These are phyloP conservation scores for Brassica rapa DNA, from an alignment of 345 rosid genomes.

Conservation along the genomic window DNA sequence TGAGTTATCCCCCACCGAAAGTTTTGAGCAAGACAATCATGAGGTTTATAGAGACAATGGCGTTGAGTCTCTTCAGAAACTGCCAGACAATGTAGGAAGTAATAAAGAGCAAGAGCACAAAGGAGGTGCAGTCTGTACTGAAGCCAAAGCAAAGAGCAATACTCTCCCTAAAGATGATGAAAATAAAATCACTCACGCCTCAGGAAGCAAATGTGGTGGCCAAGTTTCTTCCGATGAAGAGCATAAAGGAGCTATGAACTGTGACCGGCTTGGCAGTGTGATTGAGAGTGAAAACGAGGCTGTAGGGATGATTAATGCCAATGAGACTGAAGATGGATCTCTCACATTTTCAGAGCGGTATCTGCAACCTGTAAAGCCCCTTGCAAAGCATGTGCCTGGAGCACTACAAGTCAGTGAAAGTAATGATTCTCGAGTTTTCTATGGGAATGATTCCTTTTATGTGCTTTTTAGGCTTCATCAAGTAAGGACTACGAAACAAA, in stretches of 20 bases:
- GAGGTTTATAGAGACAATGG: slow-evolving; percentile 69
- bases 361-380: slow-evolving; percentile 77
- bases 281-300: slow-evolving; percentile 94
- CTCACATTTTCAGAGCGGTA: slow-evolving; percentile 75
- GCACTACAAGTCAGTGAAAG: slow-evolving; percentile 52
- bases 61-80: slow-evolving; percentile 53
- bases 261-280: slow-evolving; percentile 60
- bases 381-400: slow-evolving; percentile 71
- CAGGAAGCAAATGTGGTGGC: slow-evolving; percentile 74
- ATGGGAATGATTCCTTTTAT: slow-evolving; percentile 95
- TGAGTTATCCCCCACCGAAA: slow-evolving; percentile 90
- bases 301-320: slow-evolving; percentile 59
- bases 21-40: slow-evolving; percentile 84
- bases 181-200: slow-evolving; percentile 66
- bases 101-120: background rate
- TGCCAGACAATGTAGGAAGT: slow-evolving; percentile 45
- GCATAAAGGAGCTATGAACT: slow-evolving; percentile 58
- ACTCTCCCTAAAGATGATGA: slow-evolving; percentile 76
- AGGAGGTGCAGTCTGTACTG: slow-evolving; percentile 29
- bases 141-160: slow-evolving; percentile 65
- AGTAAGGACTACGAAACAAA: slow-evolving; percentile 49
- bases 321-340: slow-evolving; percentile 75
- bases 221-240: slow-evolving; percentile 85
- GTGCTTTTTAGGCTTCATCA: slow-evolving; percentile 97
- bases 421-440: slow-evolving; percentile 65